A percentile compares a stretch with the other conserved stretches of the same genome.
Conservation (phyloP, 345 rosid genomes). For the Xanthoceras sorbifolium region DNA sequence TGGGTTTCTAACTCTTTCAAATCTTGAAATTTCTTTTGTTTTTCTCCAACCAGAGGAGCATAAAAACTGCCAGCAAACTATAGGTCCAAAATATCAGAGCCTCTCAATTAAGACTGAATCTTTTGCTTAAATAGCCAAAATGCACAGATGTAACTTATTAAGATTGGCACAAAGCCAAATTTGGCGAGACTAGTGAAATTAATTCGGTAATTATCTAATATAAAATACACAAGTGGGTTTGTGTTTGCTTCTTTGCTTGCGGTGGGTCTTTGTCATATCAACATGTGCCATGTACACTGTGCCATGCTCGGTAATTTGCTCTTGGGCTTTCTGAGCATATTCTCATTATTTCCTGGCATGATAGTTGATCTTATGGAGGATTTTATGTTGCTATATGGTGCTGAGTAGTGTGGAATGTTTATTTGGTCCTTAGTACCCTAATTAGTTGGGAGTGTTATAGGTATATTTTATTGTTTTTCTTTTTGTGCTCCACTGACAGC, state of each 20-base stretch:
- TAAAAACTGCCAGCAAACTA: too few species aligned
- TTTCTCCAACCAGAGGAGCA: too few species aligned
- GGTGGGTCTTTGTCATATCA: not conserved
- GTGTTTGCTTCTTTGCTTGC: too few species aligned
- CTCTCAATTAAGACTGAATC: too few species aligned
- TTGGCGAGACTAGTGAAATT: too few species aligned
- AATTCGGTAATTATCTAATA: too few species aligned
- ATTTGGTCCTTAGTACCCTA: not conserved
- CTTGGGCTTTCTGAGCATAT: not conserved
- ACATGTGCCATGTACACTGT: not conserved
- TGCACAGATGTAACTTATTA: not conserved
- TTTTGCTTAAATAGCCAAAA: not conserved
- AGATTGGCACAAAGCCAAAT: too few species aligned
- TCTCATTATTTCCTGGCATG: not conserved
- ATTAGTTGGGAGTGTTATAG: not conserved
- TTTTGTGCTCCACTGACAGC: not conserved
- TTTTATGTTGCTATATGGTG: not conserved
- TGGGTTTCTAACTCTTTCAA: too few species aligned
- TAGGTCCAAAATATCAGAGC: too few species aligned
- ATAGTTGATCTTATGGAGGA: not conserved
- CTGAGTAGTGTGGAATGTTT: not conserved
- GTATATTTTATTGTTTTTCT: not conserved
- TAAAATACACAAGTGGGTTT: too few species aligned
- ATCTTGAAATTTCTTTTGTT: too few species aligned
- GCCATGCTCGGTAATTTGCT: not conserved